Conservation (phyloP, 75 land plant genomes). For the Chamaecyparis obtusa region DNA sequence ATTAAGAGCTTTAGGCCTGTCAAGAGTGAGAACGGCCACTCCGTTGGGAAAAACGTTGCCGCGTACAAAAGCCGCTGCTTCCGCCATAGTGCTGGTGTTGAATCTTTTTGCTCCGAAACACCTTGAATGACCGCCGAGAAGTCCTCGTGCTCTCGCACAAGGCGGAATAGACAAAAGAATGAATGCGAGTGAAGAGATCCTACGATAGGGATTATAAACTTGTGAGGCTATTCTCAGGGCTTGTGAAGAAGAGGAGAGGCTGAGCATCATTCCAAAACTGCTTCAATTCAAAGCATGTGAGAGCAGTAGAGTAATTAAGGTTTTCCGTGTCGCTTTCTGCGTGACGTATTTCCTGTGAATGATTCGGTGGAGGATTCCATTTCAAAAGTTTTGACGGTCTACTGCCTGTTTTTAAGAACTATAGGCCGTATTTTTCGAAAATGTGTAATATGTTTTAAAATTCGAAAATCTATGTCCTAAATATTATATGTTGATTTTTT, state of each 20-base stretch:
- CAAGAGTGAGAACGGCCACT: conserved; percentile 80
- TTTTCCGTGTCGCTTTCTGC: too few relatives aligned
- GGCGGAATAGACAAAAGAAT: background rate
- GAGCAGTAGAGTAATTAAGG: too few relatives aligned
- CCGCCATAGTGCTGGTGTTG: conserved; percentile 16
- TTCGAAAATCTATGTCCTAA: too few relatives aligned
- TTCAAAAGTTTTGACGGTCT: too few relatives aligned
- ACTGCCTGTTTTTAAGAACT: too few relatives aligned
- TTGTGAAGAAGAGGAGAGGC: background rate
- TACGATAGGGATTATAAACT: background rate
- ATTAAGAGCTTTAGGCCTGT: conserved; percentile 91
- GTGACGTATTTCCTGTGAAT: too few relatives aligned
- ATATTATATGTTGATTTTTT: too few relatives aligned
- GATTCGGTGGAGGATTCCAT: too few relatives aligned
- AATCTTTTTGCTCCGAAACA: background rate
- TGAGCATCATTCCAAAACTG: background rate
- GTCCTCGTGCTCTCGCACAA: background rate
- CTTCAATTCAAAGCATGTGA: background rate
- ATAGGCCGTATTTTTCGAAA: too few relatives aligned
- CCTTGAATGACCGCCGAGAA: background rate
- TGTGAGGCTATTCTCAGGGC: background rate
- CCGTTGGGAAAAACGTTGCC: conserved; percentile 75
- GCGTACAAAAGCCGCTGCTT: conserved; percentile 45
- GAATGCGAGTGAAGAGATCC: background rate
- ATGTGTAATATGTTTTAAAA: too few relatives aligned